These are phyloP conservation scores for Xylaria sp. DNA, from an alignment of 2,329 filamentous ascomycete species.

Conservation along the genomic window DNA sequence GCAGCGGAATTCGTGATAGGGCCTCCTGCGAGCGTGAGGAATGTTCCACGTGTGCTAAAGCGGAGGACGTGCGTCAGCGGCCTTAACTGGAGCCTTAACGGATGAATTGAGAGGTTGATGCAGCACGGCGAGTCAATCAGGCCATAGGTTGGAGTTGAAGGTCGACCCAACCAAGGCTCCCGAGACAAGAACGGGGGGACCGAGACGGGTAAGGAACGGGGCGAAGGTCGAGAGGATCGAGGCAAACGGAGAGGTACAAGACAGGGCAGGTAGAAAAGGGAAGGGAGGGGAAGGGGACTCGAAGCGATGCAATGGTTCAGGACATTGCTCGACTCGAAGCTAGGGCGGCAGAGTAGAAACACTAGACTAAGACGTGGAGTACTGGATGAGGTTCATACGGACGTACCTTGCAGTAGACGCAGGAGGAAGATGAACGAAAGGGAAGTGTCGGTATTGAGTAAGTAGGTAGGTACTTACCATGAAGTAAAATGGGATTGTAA, in stretches of 20 bases:
- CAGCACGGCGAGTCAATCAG: slow-evolving; percentile 19
- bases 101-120: slow-evolving; percentile 26
- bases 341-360: background rate
- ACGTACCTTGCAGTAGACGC: slow-evolving; percentile 18
- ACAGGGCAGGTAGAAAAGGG: background rate
- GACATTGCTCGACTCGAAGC: slow-evolving; percentile 5
- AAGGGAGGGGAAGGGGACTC: background rate
- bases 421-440: background rate
- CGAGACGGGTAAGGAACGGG: background rate
- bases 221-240: background rate
- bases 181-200: slow-evolving; percentile 9
- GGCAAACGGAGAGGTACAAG: background rate
- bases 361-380: background rate
- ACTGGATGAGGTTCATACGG: background rate
- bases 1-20: slow-evolving; percentile 30
- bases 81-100: slow-evolving; percentile 6
- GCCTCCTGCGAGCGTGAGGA: slow-evolving; percentile 26
- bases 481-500: slow-evolving; percentile 23
- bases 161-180: slow-evolving; percentile 13
- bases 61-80: slow-evolving; percentile 25
- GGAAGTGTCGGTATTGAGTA: slow-evolving; percentile 23
- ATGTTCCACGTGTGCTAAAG: slow-evolving; percentile 32
- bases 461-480: no score
- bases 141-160: slow-evolving; percentile 14
- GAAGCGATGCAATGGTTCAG: slow-evolving; percentile 2